Percentiles rank a stretch among this genome's conserved stretches.
Conservation (phyloP, 2,329 filamentous ascomycete genomes). For the Hymenoscyphus fructigenus region DNA sequence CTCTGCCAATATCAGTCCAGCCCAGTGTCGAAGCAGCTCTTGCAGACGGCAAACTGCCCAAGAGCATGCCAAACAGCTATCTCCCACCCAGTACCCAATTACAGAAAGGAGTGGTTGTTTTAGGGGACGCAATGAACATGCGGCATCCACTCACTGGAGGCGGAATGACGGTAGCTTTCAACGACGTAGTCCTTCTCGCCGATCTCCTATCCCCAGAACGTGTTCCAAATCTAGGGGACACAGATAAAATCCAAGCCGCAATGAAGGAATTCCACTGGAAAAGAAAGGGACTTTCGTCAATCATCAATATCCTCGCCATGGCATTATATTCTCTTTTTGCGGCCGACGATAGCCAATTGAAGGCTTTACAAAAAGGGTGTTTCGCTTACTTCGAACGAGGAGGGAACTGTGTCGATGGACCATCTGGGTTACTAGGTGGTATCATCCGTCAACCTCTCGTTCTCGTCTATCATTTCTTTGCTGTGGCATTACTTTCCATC, state of each 20-base stretch:
- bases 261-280: conserved; percentile 82
- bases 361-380: conserved; percentile 82
- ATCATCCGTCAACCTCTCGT: conserved; percentile 74
- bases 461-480: conserved; percentile 91
- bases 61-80: conserved; percentile 93
- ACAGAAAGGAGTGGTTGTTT: conserved; percentile 71
- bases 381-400: conserved; percentile 86
- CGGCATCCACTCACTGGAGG: conserved; percentile 96
- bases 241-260: conserved; percentile 57
- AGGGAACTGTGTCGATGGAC: conserved; percentile 71
- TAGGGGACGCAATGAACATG: conserved; percentile 98
- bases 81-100: conserved; percentile 74
- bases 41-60: conserved; percentile 71
- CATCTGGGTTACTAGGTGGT: conserved; percentile 77
- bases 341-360: conserved; percentile 74
- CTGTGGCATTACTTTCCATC: conserved; percentile 84
- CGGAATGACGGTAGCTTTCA: conserved; percentile 97
- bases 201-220: conserved; percentile 68
- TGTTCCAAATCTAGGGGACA: conserved; percentile 70
- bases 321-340: conserved; percentile 91
- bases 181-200: conserved; percentile 79
- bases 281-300: conserved; percentile 76
- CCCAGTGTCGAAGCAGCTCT: conserved; percentile 75
- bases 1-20: conserved; percentile 68
- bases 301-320: conserved; percentile 97